These are phyloP conservation scores for Suhomyces xylopsoci DNA, from an alignment of 805 yeast species.

Conservation along the genomic window DNA sequence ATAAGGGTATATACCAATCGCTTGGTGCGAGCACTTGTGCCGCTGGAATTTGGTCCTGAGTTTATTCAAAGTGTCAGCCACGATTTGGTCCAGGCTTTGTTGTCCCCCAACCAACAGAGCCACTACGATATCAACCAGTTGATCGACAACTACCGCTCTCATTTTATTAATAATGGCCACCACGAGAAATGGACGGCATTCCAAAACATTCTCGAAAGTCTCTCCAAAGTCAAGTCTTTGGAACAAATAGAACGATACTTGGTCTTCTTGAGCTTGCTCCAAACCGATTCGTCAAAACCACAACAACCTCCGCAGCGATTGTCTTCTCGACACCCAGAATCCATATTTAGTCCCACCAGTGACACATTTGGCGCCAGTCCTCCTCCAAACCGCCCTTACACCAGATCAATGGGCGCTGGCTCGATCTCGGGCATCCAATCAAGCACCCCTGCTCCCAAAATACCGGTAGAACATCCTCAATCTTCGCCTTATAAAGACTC, in stretches of 20 bases:
- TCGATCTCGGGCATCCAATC: not conserved
- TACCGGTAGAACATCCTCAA: conserved; percentile 1
- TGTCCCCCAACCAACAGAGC: not conserved
- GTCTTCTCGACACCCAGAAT: conserved; percentile 4
- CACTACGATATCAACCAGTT: conserved; percentile 17
- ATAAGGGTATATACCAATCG: conserved; percentile 31
- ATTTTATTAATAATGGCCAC: conserved; percentile 25
- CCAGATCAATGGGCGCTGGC: conserved; percentile 1
- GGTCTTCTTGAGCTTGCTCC: conserved; percentile 21
- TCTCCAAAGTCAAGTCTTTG: conserved; percentile 24
- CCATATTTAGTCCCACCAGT: not conserved
- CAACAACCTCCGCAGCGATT: conserved; percentile 1
- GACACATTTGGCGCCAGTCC: not conserved
- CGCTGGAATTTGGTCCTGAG: conserved; percentile 35
- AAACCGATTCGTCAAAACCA: conserved; percentile 9
- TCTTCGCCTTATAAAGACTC: conserved; percentile 13
- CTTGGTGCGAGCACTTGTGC: conserved; percentile 35
- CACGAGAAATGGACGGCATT: conserved; percentile 33
- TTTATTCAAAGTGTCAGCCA: conserved; percentile 28
- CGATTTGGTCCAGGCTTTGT: conserved; percentile 19
- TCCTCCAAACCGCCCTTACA: not conserved
- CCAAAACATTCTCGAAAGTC: conserved; percentile 26
- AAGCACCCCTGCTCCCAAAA: not conserved
- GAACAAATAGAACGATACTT: conserved; percentile 37
- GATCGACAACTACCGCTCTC: conserved; percentile 19